Evolutionary conservation across 1,139 yeast genomes (phyloP), one percentile per base, ranked within the genome.

Genomic region (Pneumocystis murina): DNA sequence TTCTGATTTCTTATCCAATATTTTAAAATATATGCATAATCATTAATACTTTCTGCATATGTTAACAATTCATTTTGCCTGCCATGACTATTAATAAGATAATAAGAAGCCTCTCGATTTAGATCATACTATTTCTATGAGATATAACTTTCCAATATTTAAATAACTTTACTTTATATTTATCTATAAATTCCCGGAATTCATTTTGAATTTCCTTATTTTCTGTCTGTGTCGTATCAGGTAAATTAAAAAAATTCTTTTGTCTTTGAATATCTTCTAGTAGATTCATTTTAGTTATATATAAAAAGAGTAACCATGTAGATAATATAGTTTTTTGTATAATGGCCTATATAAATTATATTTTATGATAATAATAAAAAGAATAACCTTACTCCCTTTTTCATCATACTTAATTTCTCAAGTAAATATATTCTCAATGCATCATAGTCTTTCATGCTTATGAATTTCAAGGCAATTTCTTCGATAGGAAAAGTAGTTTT

Each of bases 231-330:
- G 62, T 65, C 2, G 55, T 48, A 20, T 48, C 55, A 48, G 55
- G 28, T 12, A 24, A 1, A 24, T 48, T 48, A 24, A 48, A 4
- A 48, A 48, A 24, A 24, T 16, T 3, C 7, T 48, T 24, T 24
- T 48, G 30, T 48, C 14, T 12, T 48, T 48, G 74, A 61, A 66
- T 62, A 66, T 80, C 83, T 65, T 82, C 86, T 12, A 79, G 65
- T 1, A 75, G 73, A 68, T 81, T 80, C 36, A 82, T 70, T 65
- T 76, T 76, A 64, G 81, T 84, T 72, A 84, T 76, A 65, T 74
- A 82, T 14, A 87, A 74, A 75, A 90, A 94, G 6, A 88, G 80
- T 55, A 91, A 82, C 96, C 97, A 91, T 65, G 86, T 82, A 0
- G 91, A 83, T n/a, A 91, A 73, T 65, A 89, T 79, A 0, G 80